These are phyloP conservation scores for Gastrodia elata DNA, from an alignment of 106 monocot species.

Conservation along the genomic window DNA sequence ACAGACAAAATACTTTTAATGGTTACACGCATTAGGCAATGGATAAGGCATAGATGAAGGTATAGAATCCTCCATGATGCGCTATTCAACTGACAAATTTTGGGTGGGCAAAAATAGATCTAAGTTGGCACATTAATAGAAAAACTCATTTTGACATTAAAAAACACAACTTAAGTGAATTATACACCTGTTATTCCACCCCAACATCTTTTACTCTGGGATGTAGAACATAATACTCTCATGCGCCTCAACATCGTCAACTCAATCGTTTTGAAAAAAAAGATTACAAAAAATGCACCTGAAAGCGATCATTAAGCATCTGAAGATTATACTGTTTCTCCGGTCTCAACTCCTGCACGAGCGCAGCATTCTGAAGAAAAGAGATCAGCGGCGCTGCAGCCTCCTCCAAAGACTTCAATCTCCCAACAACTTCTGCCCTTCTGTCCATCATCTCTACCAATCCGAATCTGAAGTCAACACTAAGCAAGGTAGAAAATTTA, in stretches of 20 bases:
- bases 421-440: slow-evolving; percentile 61
- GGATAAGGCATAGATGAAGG: too few relatives aligned
- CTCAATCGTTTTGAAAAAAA: neutral
- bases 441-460: slow-evolving; percentile 70
- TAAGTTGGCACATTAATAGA: neutral
- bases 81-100: neutral
- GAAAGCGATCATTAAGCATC: slow-evolving; percentile 80
- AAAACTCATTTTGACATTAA: neutral
- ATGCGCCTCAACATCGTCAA: neutral
- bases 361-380: slow-evolving; percentile 59
- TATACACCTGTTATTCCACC: neutral
- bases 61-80: too few relatives aligned
- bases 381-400: slow-evolving; percentile 67
- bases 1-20: neutral
- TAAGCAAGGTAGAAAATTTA: neutral
- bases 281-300: slow-evolving; percentile 25
- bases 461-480: neutral
- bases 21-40: neutral
- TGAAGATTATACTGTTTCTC: slow-evolving; percentile 85
- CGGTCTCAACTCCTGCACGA: slow-evolving; percentile 74
- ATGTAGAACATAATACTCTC: neutral
- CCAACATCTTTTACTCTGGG: neutral
- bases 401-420: slow-evolving; percentile 76
- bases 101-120: neutral
- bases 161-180: neutral